Evolutionary conservation across 768 basidiomycete species (phyloP).

Genomic region (Tulasnella sp.): DNA sequence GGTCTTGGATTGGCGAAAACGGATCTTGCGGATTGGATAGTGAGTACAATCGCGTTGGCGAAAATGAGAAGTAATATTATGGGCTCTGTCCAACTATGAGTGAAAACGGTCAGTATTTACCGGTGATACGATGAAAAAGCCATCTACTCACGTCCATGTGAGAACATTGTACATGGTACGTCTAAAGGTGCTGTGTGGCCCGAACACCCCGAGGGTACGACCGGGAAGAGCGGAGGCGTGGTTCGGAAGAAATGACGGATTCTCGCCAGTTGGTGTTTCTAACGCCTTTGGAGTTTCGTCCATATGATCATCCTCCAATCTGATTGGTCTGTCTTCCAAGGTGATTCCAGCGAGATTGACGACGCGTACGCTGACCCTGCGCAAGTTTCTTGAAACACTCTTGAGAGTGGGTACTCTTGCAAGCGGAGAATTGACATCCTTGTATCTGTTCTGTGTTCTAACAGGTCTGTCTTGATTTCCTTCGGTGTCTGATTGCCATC

Average conservation of each 20-base stretch:
- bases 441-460: no score
- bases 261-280: conserved; percentile 30
- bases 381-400: conserved; percentile 16
- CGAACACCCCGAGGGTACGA: conserved; percentile 62
- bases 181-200: conserved; percentile 52
- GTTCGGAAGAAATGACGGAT: no score
- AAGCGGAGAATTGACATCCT: no score
- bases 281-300: conserved; percentile 20
- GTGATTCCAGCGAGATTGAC: conserved; percentile 59
- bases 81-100: conserved; percentile 74
- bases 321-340: conserved; percentile 32
- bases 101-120: background rate
- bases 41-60: conserved; percentile 65
- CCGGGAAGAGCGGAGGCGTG: no score
- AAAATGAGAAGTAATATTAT: conserved; percentile 72
- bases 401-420: conserved; percentile 13
- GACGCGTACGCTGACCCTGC: conserved; percentile 60
- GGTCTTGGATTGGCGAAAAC: conserved; percentile 29
- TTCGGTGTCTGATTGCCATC: no score
- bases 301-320: conserved; percentile 7
- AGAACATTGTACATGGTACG: conserved; percentile 53
- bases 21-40: conserved; percentile 60
- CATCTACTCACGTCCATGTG: conserved; percentile 51
- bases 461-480: no score
- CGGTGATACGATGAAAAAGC: background rate